Conservation (phyloP, 2,329 filamentous ascomycete genomes). For the Fusarium pilosicola region DNA sequence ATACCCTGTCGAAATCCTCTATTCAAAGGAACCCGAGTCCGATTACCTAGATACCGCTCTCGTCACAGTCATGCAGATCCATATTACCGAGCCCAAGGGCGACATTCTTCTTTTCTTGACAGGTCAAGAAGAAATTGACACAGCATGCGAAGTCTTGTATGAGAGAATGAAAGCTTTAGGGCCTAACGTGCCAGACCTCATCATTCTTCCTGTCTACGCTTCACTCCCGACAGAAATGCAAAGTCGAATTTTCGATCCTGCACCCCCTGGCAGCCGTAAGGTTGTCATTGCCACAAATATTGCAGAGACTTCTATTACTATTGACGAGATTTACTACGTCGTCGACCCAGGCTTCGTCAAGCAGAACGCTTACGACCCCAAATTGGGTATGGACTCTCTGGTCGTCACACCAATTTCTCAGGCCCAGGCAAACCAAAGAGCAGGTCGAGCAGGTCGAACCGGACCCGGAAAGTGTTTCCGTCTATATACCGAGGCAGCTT, state of each 20-base stretch:
- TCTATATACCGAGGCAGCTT: constrained; percentile 93
- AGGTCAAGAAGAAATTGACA: constrained; percentile 98
- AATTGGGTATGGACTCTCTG: constrained; percentile 96
- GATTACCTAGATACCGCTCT: constrained; percentile 95
- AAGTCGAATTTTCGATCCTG: constrained; percentile 92
- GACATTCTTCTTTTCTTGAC: constrained; percentile 98
- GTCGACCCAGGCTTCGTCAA: constrained; percentile 98
- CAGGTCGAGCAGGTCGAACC: constrained; percentile 91
- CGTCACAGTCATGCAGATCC: constrained; percentile 98
- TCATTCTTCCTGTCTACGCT: constrained; percentile 96
- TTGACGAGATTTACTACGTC: constrained; percentile 97
- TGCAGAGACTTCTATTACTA: constrained; percentile 96
- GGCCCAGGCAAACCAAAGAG: constrained; percentile 93
- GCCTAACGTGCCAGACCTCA: constrained; percentile 87
- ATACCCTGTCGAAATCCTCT: constrained; percentile 95
- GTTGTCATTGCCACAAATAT: constrained; percentile 99
- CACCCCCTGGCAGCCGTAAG: constrained; percentile 85
- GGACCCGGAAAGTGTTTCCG: constrained; percentile 97
- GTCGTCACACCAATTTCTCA: constrained; percentile 97
- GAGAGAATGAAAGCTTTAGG: constrained; percentile 97
- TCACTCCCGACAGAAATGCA: constrained; percentile 94
- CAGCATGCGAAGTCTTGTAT: constrained; percentile 88
- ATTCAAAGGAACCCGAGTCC: constrained; percentile 92
- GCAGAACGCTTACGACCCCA: constrained; percentile 96
- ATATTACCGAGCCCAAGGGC: constrained; percentile 88